Base-by-base conservation (phyloP, 208 protist genomes). In the Trypanosoma mega region DNA sequence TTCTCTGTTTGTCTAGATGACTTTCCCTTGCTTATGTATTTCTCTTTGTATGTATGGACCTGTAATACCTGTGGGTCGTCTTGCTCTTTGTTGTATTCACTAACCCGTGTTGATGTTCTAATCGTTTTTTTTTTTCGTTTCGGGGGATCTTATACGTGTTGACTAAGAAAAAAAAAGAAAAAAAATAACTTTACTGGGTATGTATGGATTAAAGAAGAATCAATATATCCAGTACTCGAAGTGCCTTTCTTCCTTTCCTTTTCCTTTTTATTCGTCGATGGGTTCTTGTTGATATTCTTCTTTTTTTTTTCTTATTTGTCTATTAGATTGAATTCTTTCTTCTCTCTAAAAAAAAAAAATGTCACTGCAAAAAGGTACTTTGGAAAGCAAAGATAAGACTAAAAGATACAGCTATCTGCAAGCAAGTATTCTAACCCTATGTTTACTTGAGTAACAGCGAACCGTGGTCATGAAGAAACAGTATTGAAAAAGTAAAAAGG, bases 401-500 rank as follows among this genome's bases (percentile, higher is more conserved):
- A 37, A n/a, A 26, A 37, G 27, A 2, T 39, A 27, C 21, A 51
- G 21, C 6, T 39, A 12, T 8, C 33, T 12, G 39, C 20, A 3
- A 37, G 16, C 33, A 54, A 18, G 4, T n/a, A n/a, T n/a, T n/a
- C n/a, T n/a, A n/a, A n/a, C n/a, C n/a, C n/a, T n/a, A n/a, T n/a
- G n/a, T n/a, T n/a, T n/a, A n/a, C n/a, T n/a, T n/a, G n/a, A n/a
- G n/a, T n/a, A n/a, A n/a, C n/a, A n/a, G n/a, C n/a, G n/a, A n/a
- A n/a, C n/a, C n/a, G n/a, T n/a, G n/a, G n/a, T n/a, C n/a, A n/a
- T n/a, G n/a, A n/a, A n/a, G n/a, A n/a, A n/a, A n/a, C n/a, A 4
- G 45, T 18, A 30, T 12, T 34, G 49, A 55, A 61, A 48, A 48
- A 62, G 5, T 54, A 62, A 36, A 46, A n/a, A 49, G 16, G 31